Conservation (phyloP, 305 asterid species). For the Fraxinus velutina region DNA sequence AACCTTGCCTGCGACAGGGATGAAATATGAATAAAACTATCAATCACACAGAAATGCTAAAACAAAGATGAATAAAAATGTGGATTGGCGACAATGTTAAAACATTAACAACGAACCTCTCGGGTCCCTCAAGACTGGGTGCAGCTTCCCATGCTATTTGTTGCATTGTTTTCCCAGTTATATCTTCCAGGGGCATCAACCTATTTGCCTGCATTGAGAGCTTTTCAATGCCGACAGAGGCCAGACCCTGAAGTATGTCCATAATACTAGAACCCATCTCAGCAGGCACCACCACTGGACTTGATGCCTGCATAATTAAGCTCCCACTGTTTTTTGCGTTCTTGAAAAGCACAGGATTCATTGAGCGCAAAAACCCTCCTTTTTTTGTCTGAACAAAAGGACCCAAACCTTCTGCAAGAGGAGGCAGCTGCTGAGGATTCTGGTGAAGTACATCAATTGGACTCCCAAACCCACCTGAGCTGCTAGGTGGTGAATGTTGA, state of each 20-base stretch:
- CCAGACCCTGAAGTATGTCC: slow-evolving; percentile 80
- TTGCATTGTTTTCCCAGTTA: slow-evolving; percentile 79
- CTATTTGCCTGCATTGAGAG: slow-evolving; percentile 92
- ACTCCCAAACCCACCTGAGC: slow-evolving; percentile 61
- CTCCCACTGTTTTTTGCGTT: slow-evolving; percentile 71
- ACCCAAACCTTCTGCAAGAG: slow-evolving; percentile 82
- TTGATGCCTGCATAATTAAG: slow-evolving; percentile 90
- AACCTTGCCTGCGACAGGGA: slow-evolving; percentile 48
- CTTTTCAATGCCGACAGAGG: slow-evolving; percentile 91
- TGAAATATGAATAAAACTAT: background rate
- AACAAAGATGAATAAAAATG: background rate
- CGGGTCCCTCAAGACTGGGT: slow-evolving; percentile 53
- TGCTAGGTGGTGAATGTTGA: slow-evolving; percentile 57
- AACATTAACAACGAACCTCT: slow-evolving; percentile 46
- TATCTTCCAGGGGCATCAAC: slow-evolving; percentile 89
- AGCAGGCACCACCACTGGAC: slow-evolving; percentile 94
- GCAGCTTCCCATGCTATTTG: slow-evolving; percentile 81
- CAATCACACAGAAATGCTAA: background rate
- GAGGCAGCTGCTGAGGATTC: slow-evolving; percentile 59
- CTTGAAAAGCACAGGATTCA: slow-evolving; percentile 72
- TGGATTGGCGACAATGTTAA: background rate
- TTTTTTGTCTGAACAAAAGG: slow-evolving; percentile 73
- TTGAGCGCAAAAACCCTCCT: slow-evolving; percentile 88
- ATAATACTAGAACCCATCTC: slow-evolving; percentile 88
- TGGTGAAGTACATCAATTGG: slow-evolving; percentile 52